A percentile compares a stretch with the other conserved stretches of the same genome.
These are phyloP conservation scores for Talaromyces sp. DNA, from an alignment of 2,329 filamentous ascomycete species.

Conservation along the genomic window DNA sequence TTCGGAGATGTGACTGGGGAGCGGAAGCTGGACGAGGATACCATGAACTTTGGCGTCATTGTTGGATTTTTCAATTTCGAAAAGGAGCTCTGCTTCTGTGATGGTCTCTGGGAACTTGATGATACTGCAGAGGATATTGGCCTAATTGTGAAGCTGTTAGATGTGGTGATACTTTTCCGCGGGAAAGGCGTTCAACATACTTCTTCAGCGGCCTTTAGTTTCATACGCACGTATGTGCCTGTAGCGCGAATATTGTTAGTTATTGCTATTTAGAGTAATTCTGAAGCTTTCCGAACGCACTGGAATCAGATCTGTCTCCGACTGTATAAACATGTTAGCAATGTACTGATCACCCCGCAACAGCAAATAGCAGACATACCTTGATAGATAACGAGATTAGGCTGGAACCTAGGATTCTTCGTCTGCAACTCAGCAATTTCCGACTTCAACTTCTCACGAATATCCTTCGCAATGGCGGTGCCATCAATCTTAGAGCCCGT, in stretches of 20 bases:
- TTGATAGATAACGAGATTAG: conserved; percentile 91
- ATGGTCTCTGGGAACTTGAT: conserved; percentile 79
- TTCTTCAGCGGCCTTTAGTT: conserved; percentile 93
- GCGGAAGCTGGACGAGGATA: conserved; percentile 87
- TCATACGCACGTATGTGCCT: conserved; percentile 99
- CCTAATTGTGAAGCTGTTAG: conserved; percentile 51
- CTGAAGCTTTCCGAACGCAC: conserved; percentile 52
- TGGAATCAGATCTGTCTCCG: conserved; percentile 87
- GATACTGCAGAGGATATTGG: conserved; percentile 84
- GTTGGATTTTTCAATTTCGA: conserved; percentile 79
- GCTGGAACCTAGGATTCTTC: conserved; percentile 81
- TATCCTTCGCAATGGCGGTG: conserved; percentile 88
- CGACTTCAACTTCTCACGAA: conserved; percentile 74
- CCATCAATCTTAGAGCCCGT: conserved; percentile 90
- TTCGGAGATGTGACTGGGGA: conserved; percentile 87
- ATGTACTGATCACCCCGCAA: background rate
- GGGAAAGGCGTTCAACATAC: conserved; percentile 47
- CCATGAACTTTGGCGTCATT: conserved; percentile 83
- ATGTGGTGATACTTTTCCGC: conserved; percentile 7
- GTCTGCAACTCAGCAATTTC: conserved; percentile 81
- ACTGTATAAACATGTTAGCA: conserved; percentile 54
- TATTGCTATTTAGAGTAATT: conserved; percentile 22
- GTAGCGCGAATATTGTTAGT: conserved; percentile 29
- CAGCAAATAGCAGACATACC: conserved; percentile 52
- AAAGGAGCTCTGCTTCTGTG: conserved; percentile 80